Percentiles rank a stretch among this genome's conserved stretches.
These are phyloP conservation scores for Cercospora beticola DNA, from an alignment of 2,329 filamentous ascomycete species.

Conservation along the genomic window DNA sequence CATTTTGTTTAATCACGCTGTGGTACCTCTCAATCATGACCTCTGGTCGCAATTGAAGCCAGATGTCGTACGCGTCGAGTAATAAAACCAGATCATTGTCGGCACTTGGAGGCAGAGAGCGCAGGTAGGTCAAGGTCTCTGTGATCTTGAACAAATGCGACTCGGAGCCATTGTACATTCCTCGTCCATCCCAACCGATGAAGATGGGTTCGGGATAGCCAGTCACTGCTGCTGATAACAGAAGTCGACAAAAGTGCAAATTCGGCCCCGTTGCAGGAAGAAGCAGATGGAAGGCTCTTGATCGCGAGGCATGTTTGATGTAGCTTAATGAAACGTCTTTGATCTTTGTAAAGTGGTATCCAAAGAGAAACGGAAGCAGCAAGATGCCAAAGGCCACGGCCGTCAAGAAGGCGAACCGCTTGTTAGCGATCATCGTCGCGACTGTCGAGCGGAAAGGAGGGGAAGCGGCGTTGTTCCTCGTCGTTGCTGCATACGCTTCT, in stretches of 20 bases:
- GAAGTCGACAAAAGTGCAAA: slow-evolving; percentile 24
- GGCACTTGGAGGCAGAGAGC: slow-evolving; percentile 20
- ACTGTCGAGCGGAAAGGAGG: not conserved
- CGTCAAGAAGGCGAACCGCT: slow-evolving; percentile 19
- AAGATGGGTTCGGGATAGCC: slow-evolving; percentile 33
- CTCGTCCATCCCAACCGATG: slow-evolving; percentile 29
- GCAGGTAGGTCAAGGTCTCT: slow-evolving; percentile 31
- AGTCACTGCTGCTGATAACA: slow-evolving; percentile 27
- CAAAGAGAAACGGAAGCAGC: slow-evolving; percentile 24
- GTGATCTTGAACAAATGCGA: slow-evolving; percentile 35
- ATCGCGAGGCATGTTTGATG: slow-evolving; percentile 15
- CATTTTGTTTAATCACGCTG: slow-evolving; percentile 53
- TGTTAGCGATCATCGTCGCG: slow-evolving; percentile 18
- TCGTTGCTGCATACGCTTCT: slow-evolving; percentile 7
- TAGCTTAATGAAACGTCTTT: slow-evolving; percentile 17
- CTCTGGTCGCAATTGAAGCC: slow-evolving; percentile 65
- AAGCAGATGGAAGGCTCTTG: slow-evolving; percentile 22
- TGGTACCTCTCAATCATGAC: slow-evolving; percentile 64
- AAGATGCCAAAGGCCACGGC: slow-evolving; percentile 16
- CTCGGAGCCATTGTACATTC: slow-evolving; percentile 38
- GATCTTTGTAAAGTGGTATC: slow-evolving; percentile 25
- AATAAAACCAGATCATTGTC: slow-evolving; percentile 60
- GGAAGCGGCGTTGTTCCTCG: not conserved
- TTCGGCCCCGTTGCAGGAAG: slow-evolving; percentile 25
- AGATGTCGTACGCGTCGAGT: slow-evolving; percentile 63